These are phyloP conservation scores for Solanum verrucosum DNA, from an alignment of 257 asterid species.

Conservation along the genomic window DNA sequence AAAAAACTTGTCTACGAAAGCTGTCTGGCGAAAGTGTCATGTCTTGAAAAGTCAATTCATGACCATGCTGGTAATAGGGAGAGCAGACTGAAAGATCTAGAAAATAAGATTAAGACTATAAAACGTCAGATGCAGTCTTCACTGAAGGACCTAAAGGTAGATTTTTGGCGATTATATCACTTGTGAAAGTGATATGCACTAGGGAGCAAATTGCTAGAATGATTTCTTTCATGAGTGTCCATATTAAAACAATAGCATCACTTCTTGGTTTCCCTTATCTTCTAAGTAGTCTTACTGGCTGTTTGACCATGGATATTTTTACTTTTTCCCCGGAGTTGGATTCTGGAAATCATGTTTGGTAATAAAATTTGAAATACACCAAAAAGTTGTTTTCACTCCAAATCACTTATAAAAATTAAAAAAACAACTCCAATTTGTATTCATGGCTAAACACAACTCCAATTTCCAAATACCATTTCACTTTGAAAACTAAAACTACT, in stretches of 20 bases:
- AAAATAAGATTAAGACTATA: slow-evolving; percentile 62
- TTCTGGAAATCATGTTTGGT: background rate
- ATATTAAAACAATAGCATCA: background rate
- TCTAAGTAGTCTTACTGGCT: background rate
- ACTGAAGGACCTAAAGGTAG: slow-evolving; percentile 71
- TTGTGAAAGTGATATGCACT: background rate
- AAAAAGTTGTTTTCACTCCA: background rate
- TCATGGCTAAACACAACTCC: background rate
- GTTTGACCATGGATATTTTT: background rate
- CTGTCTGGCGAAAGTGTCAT: slow-evolving; percentile 60
- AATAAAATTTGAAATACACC: background rate
- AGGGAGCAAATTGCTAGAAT: background rate
- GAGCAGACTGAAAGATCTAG: slow-evolving; percentile 69
- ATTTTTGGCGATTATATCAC: background rate
- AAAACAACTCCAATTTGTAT: background rate
- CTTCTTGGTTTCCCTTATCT: background rate
- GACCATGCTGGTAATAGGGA: slow-evolving; percentile 84
- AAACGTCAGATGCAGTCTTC: slow-evolving; percentile 72
- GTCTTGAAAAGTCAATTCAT: slow-evolving; percentile 65
- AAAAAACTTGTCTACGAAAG: slow-evolving; percentile 47
- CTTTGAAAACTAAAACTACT: background rate
- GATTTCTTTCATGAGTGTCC: background rate
- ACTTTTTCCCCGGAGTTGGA: background rate
- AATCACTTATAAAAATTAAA: background rate
- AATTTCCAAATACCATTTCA: background rate